These are phyloP conservation scores for Rheum nobile DNA, from an alignment of 148 eudicot genomes.

Conservation along the genomic window DNA sequence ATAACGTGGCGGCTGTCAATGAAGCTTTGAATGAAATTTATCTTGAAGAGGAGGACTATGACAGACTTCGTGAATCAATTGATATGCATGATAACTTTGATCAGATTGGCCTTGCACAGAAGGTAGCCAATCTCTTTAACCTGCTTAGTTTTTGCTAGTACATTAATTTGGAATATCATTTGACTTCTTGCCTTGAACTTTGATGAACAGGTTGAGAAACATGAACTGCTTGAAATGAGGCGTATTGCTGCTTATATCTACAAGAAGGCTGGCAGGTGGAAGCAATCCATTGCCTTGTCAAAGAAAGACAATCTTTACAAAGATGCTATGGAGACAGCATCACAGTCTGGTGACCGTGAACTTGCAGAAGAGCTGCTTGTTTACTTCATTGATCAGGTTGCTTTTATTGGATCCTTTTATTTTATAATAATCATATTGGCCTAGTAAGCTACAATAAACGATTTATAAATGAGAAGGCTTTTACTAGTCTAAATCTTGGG, in stretches of 20 bases:
- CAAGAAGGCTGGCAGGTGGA: slow-evolving; percentile 98
- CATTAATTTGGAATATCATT: not conserved
- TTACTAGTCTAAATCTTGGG: not conserved
- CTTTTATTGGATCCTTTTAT: not conserved
- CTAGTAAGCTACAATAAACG: not conserved
- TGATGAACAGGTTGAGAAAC: slow-evolving; percentile 77
- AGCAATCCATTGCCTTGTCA: slow-evolving; percentile 89
- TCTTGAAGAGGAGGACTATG: slow-evolving; percentile 98
- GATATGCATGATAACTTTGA: slow-evolving; percentile 95
- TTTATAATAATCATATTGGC: not conserved
- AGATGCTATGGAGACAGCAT: slow-evolving; percentile 99
- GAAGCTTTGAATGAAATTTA: slow-evolving; percentile 94
- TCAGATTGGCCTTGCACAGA: slow-evolving; percentile 95
- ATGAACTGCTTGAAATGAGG: slow-evolving; percentile 92
- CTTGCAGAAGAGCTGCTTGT: slow-evolving; percentile 94
- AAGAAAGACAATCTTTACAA: slow-evolving; percentile 86
- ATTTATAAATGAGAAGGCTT: not conserved
- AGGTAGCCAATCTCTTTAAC: slow-evolving; percentile 25
- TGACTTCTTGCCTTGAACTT: slow-evolving; percentile 1
- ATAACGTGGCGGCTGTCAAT: slow-evolving; percentile 86
- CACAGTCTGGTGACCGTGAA: slow-evolving; percentile 97
- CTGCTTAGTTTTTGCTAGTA: not conserved
- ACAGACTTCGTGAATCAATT: slow-evolving; percentile 83
- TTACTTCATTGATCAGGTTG: slow-evolving; percentile 86
- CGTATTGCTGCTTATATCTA: slow-evolving; percentile 95